Base-by-base conservation (phyloP, 768 basidiomycete genomes). In the Artomyces pyxidatus region DNA sequence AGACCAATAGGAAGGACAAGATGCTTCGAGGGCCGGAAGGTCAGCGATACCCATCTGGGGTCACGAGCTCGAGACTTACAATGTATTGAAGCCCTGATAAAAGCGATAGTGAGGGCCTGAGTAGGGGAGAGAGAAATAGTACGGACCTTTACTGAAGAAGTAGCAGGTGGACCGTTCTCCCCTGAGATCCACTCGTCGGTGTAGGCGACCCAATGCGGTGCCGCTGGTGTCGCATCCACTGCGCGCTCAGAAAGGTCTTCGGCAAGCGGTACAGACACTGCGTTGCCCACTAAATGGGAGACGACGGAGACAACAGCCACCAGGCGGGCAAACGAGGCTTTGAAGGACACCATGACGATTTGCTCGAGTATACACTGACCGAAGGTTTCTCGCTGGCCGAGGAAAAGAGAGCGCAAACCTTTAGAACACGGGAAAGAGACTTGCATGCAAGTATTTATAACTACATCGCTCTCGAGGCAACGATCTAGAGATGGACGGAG, bases 141-240 rank as follows among this genome's bases (percentile, higher is more conserved):
- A 29, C 61, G 23, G 35, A 71, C 71, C 48, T 55, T 55, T 39
- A 72, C 52, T 22, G 64, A 54, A 4, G 63, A 59, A 30, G 60
- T 58, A 19, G 60, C 45, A 4, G 70, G 71, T 9, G 70, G 70
- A 1, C 69, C 68, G 17, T 65, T 68, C n/a, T 63, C 55, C 3
- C 69, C 68, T 17, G 67, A 58, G n/a, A 65, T 60, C 48, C 55
- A 68, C 56, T 62, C 56, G 53, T 73, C 70, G 43, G 61, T 64
- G 47, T 73, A 70, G 27, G 65, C 59, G 4, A 72, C 71, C 45
- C 66, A 74, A 50, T 66, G 66, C 2, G 72, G 72, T 3, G 69
- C 61, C 8, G 60, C 62, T 2, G 58, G 57, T 11, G 56, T 49
- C 14, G 51, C 38, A 7, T 8, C 27, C 16, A 44, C 39, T 37